Percentiles rank a stretch among this genome's conserved stretches.
phyloP scores from a whole-genome alignment of 257 asterid species.

The Solanum ossicruentum region DNA sequence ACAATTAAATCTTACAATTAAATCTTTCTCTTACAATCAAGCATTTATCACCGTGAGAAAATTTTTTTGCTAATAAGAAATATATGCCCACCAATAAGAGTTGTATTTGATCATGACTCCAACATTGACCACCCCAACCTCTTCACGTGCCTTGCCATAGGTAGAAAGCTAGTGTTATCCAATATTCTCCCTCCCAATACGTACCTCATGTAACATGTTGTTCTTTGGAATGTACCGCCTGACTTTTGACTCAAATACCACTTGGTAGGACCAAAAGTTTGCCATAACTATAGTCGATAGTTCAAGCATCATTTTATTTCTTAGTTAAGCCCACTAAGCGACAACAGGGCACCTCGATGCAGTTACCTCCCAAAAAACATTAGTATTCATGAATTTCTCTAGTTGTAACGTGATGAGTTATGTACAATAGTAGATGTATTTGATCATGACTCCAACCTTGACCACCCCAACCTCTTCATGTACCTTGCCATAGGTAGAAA shows the following conservation, averaged over 20 bases:
- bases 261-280: not conserved
- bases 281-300: not conserved
- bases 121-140: fast-evolving
- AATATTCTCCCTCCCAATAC: not conserved
- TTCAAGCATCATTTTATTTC: too few species aligned
- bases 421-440: not conserved
- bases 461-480: too few species aligned
- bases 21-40: not conserved
- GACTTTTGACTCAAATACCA: not conserved
- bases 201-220: not conserved
- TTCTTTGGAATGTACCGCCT: too few species aligned
- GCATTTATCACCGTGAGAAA: too few species aligned
- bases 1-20: too few species aligned
- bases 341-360: too few species aligned
- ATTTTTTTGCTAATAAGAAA: too few species aligned
- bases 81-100: too few species aligned
- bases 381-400: too few species aligned
- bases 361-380: too few species aligned
- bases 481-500: not conserved
- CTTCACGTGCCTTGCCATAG: not conserved
- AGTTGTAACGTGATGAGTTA: not conserved
- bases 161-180: not conserved
- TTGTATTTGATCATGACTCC: not conserved
- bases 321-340: too few species aligned
- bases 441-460: not conserved